Conservation (phyloP, 1,284 basidiomycete genomes). For the Ceratobasidium sp. region DNA sequence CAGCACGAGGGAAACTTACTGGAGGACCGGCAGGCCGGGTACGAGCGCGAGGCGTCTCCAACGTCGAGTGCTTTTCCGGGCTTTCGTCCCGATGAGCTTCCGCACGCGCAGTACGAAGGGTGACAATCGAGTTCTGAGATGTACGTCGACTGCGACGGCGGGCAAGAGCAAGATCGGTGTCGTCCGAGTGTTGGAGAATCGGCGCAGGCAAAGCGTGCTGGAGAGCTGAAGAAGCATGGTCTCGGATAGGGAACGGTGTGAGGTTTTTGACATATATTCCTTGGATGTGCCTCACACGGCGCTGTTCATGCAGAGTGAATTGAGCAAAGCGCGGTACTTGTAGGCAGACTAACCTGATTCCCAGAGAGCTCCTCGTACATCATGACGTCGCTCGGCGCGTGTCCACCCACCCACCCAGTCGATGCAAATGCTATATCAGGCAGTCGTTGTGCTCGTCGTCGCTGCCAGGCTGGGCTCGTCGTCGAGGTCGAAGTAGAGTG, state of each 20-base stretch:
- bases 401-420: conserved; percentile 40
- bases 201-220: conserved; percentile 63
- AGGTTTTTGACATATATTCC: conserved; percentile 82
- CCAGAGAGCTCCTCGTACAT: conserved; percentile 40
- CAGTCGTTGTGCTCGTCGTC: conserved; percentile 10
- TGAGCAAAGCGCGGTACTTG: not conserved
- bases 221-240: conserved; percentile 78
- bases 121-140: conserved; percentile 69
- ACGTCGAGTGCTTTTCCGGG: conserved; percentile 18
- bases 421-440: conserved; percentile 22
- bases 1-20: conserved; percentile 46
- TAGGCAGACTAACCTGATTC: conserved; percentile 16
- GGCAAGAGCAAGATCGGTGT: conserved; percentile 72
- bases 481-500: conserved; percentile 34
- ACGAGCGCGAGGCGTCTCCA: conserved; percentile 23
- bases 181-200: conserved; percentile 60
- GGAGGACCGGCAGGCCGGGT: conserved; percentile 42
- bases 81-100: conserved; percentile 39
- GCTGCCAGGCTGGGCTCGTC: conserved; percentile 3
- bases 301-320: conserved; percentile 58
- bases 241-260: conserved; percentile 81
- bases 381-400: not conserved
- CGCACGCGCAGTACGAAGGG: conserved; percentile 62
- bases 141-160: conserved; percentile 70
- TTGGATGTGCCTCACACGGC: conserved; percentile 78